Conservation (phyloP, 2,329 filamentous ascomycete species). For the Tolypocladium album region DNA sequence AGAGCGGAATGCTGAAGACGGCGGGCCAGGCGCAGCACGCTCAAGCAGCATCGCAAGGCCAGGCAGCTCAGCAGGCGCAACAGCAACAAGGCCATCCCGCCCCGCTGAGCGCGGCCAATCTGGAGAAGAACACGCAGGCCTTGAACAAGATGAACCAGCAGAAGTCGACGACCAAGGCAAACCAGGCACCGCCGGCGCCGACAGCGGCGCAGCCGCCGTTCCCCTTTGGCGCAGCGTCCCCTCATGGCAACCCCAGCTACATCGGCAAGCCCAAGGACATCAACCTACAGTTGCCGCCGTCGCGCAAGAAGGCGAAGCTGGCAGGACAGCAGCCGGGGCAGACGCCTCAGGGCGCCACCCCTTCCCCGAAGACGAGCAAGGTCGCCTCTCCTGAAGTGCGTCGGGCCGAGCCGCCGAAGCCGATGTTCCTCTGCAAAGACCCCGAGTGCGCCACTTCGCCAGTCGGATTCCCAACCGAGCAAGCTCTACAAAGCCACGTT, state of each 20-base stretch:
- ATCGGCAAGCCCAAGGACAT: conserved; percentile 40
- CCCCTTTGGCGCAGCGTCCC: conserved; percentile 42
- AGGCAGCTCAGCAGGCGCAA: conserved; percentile 18
- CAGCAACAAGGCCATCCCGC: conserved; percentile 13
- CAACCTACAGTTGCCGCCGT: conserved; percentile 43
- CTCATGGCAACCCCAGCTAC: conserved; percentile 49
- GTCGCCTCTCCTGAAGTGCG: conserved; percentile 34
- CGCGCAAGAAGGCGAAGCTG: conserved; percentile 47
- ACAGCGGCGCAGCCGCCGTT: conserved; percentile 48
- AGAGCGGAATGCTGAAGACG: conserved; percentile 14
- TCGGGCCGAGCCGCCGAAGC: conserved; percentile 25
- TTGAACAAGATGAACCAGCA: conserved; percentile 32
- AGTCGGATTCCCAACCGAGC: conserved; percentile 41
- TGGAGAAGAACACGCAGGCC: conserved; percentile 40
- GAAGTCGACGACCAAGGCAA: conserved; percentile 29
- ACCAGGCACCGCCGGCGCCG: conserved; percentile 43
- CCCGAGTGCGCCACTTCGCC: conserved; percentile 40
- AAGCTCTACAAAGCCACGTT: conserved; percentile 40
- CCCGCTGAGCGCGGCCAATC: conserved; percentile 34
- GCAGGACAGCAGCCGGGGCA: conserved; percentile 26
- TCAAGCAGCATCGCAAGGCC: conserved; percentile 16
- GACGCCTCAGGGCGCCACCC: conserved; percentile 27
- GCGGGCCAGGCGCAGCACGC: conserved; percentile 8
- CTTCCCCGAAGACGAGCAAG: conserved; percentile 38
- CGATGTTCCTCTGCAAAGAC: conserved; percentile 40